These are phyloP conservation scores for Mitragyna speciosa DNA, from an alignment of 257 asterid species.

Conservation along the genomic window DNA sequence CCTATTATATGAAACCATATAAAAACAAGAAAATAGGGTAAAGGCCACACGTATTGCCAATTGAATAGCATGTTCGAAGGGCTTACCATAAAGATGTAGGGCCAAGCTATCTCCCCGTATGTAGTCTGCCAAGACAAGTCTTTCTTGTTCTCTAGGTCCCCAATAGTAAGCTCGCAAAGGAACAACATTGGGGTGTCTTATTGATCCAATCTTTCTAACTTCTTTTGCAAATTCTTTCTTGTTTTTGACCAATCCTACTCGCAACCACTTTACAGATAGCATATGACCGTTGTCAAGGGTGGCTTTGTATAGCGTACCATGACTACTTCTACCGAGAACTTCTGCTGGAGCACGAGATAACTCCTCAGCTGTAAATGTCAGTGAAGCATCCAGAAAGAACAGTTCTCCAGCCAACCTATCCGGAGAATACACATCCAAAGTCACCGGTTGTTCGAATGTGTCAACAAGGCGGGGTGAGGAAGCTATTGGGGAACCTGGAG, in stretches of 20 bases:
- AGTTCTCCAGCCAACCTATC: conserved; percentile 89
- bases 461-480: conserved; percentile 67
- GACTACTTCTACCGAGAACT: conserved; percentile 95
- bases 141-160: conserved; percentile 93
- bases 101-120: conserved; percentile 86
- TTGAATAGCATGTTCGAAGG: not conserved
- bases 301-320: conserved; percentile 89
- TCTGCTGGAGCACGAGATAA: conserved; percentile 96
- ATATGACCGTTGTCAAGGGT: conserved; percentile 73
- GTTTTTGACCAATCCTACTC: conserved; percentile 84
- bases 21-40: not conserved
- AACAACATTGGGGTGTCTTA: conserved; percentile 59
- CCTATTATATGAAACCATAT: not conserved
- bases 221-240: conserved; percentile 90
- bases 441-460: conserved; percentile 62
- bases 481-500: conserved; percentile 74
- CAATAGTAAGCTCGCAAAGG: conserved; percentile 82
- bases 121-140: conserved; percentile 83
- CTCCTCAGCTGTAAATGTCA: conserved; percentile 77
- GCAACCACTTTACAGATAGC: conserved; percentile 91
- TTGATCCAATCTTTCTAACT: conserved; percentile 75
- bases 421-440: conserved; percentile 76
- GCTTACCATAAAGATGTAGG: conserved; percentile 86
- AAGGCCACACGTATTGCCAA: not conserved
- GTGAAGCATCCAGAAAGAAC: conserved; percentile 68